Conservation (phyloP, 768 basidiomycete genomes). For the Russula sp. region DNA sequence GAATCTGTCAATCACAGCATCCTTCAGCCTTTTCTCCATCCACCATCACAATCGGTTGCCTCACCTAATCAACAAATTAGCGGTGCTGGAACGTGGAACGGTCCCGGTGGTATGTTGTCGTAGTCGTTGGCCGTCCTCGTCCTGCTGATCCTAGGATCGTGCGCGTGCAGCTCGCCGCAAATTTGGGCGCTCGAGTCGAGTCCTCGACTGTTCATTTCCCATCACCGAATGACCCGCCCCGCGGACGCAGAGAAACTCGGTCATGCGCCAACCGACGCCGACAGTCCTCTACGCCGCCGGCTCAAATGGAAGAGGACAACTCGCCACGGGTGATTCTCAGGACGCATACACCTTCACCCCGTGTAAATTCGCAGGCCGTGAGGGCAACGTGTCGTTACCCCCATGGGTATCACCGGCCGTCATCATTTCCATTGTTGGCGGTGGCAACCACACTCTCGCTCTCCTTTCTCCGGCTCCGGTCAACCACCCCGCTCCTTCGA, state of each 20-base stretch:
- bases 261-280: neutral
- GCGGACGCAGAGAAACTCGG: neutral
- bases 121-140: too few species aligned
- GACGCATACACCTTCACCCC: slow-evolving; percentile 36
- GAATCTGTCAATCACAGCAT: neutral
- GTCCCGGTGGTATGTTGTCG: too few species aligned
- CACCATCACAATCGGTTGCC: too few species aligned
- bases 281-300: slow-evolving; percentile 35
- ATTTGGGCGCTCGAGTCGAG: neutral
- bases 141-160: too few species aligned
- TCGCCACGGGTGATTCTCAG: slow-evolving; percentile 33
- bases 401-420: slow-evolving; percentile 33
- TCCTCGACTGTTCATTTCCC: neutral
- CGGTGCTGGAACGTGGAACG: too few species aligned
- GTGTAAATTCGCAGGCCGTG: slow-evolving; percentile 29
- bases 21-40: too few species aligned
- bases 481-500: slow-evolving; percentile 5
- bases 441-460: slow-evolving; percentile 75
- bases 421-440: slow-evolving; percentile 47
- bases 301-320: slow-evolving; percentile 44
- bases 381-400: slow-evolving; percentile 24
- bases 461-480: slow-evolving; percentile 42
- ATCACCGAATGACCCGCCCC: neutral
- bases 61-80: neutral
- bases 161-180: too few species aligned